Evolutionary conservation across 208 protist species (phyloP).

Genomic region (Herpetomonas samuelpessoai): DNA sequence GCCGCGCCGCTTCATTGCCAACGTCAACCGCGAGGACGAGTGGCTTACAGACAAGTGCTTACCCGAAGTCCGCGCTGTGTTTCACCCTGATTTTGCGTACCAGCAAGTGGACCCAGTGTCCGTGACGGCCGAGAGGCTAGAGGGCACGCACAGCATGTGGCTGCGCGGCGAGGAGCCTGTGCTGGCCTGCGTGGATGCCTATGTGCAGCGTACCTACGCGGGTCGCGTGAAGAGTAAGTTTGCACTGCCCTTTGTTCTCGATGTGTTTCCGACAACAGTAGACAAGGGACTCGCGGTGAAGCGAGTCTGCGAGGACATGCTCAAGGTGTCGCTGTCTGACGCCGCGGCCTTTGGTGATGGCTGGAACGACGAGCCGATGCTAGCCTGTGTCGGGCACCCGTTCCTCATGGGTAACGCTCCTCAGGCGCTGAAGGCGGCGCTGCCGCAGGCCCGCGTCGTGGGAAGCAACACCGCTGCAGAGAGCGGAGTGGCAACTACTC

Average conservation of each 20-base stretch:
- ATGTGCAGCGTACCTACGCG: constrained; percentile 8
- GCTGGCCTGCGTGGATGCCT: constrained; percentile 4
- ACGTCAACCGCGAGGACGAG: constrained; percentile 29
- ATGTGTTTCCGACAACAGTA: constrained; percentile 14
- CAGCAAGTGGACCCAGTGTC: constrained; percentile 15
- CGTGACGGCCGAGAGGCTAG: not conserved
- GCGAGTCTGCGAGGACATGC: constrained; percentile 15
- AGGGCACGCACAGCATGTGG: constrained; percentile 5
- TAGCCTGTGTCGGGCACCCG: constrained; percentile 10
- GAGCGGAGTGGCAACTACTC: constrained; percentile 28
- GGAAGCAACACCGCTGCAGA: constrained; percentile 20
- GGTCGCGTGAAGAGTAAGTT: constrained; percentile 13
- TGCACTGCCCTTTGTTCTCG: constrained; percentile 21
- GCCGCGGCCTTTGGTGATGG: constrained; percentile 37
- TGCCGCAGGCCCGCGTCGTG: constrained; percentile 18
- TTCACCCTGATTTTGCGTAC: constrained; percentile 16
- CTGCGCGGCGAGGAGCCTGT: constrained; percentile 1
- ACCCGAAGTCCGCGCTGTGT: constrained; percentile 12
- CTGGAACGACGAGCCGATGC: constrained; percentile 34
- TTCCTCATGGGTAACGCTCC: constrained; percentile 28
- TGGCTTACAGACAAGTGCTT: constrained; percentile 23
- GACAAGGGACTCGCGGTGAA: constrained; percentile 27
- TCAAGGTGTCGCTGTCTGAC: constrained; percentile 5
- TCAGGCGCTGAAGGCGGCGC: constrained; percentile 13
- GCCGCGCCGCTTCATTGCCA: constrained; percentile 13